Base-by-base conservation (phyloP, 805 yeast genomes). In the Priceomyces castillae region DNA sequence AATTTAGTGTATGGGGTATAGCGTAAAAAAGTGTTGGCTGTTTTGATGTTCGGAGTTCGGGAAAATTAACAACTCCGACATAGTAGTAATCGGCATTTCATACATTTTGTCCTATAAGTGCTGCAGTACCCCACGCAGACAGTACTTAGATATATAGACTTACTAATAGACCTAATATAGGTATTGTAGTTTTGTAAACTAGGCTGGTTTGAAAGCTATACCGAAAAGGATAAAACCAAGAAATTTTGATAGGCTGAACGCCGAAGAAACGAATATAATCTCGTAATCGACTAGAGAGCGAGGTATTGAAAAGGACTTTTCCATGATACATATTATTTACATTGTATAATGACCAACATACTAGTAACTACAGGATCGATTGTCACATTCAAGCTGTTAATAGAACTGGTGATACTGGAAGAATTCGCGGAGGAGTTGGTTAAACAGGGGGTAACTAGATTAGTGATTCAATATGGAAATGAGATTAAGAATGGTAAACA, bases 291-390 rank as follows among this genome's bases (percentile, higher is more conserved):
- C n/a, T n/a, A 28, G 15, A 28, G 31, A 28, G 10, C 10, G 31
- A 11, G 31, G 15, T 12, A 4, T n/a, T 28, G 15, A 12, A n/a
- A 28, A 11, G 5, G 15, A n/a, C 15, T 28, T 33, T 16, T 15
- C 20, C 12, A n/a, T n/a, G 19, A 17, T 7, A 33, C 22, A 10
- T 16, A 33, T 4, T 19, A n/a, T 17, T 34, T 19, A 18, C 10
- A 20, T 34, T 7, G 14, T 9, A 3, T 4, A 20, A 34, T 34
- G 37, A 22, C 25, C 18, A 37, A 23, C 7, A 17, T 37, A 3
- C 65, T 90, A 26, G 83, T 90, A 4, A 84, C 95, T 0, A 85
- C 95, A 3, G 98, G 98, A 0, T 97, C 97, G 2, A 90, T 97
- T 0, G 90, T 86, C 16, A 84, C 95, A 0, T 92, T 92, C 58